Conservation (phyloP, 2,329 filamentous ascomycete species). For the Neopestalotiopsis sp. region DNA sequence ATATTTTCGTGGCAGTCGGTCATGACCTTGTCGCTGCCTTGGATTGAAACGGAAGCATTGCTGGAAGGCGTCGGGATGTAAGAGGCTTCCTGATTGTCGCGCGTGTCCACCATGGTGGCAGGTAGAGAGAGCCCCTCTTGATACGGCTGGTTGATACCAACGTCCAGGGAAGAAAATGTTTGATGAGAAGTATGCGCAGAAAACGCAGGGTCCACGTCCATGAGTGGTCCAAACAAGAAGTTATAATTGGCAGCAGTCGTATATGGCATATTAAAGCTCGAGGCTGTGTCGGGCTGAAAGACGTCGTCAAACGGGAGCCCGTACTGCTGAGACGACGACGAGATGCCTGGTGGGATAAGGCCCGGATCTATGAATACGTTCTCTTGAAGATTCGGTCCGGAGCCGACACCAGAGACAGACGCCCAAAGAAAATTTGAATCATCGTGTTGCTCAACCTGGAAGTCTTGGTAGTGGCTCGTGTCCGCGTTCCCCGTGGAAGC, state of each 20-base stretch:
- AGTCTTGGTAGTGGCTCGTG: constrained; percentile 13
- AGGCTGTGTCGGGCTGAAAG: constrained; percentile 66
- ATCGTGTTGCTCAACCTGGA: constrained; percentile 25
- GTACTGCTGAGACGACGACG: constrained; percentile 29
- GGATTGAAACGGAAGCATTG: neutral
- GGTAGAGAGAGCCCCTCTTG: neutral
- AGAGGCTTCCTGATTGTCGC: neutral
- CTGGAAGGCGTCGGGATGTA: neutral
- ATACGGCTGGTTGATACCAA: neutral
- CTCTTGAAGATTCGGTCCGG: constrained; percentile 6
- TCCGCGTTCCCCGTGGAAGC: constrained; percentile 16
- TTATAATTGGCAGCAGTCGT: constrained; percentile 67
- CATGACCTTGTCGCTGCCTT: neutral
- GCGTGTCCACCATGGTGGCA: constrained; percentile 8
- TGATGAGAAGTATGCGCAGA: neutral
- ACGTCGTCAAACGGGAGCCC: constrained; percentile 53
- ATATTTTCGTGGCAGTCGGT: neutral
- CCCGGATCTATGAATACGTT: constrained; percentile 30
- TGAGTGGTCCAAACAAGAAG: constrained; percentile 62
- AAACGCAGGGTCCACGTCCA: constrained; percentile 6
- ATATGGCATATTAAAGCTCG: constrained; percentile 69
- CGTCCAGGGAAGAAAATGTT: neutral
- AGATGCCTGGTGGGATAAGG: constrained; percentile 30
- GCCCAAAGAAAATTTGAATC: constrained; percentile 10
- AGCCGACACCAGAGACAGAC: constrained; percentile 13